These are phyloP conservation scores for Coniella lustricola DNA, from an alignment of 2,329 filamentous ascomycete genomes.

Conservation along the genomic window DNA sequence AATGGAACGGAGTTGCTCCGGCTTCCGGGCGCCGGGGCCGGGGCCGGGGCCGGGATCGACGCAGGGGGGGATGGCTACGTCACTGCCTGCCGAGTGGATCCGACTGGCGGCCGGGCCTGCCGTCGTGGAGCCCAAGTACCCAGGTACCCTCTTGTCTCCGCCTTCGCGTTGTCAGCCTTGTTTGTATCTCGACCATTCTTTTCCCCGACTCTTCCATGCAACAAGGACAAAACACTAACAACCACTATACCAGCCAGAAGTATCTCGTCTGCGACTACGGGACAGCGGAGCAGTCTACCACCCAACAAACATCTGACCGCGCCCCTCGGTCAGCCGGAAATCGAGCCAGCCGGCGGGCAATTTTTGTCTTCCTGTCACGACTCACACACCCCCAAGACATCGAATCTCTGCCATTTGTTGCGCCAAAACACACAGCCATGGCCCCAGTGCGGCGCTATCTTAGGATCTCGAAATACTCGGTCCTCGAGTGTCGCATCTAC, in stretches of 20 bases:
- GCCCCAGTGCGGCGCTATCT: conserved; percentile 84
- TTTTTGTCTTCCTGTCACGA: no score
- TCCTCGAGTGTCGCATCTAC: conserved; percentile 95
- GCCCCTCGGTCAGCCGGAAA: no score
- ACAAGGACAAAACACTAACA: no score
- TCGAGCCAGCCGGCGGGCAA: no score
- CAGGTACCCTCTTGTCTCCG: background rate
- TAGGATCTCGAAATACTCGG: conserved; percentile 85
- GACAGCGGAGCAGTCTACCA: no score
- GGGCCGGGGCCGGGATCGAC: background rate
- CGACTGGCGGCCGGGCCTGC: background rate
- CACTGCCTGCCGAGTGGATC: background rate
- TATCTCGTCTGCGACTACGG: no score
- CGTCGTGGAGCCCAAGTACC: background rate
- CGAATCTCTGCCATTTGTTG: background rate
- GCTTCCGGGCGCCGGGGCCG: background rate
- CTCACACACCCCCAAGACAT: no score
- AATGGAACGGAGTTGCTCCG: background rate
- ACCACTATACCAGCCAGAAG: no score
- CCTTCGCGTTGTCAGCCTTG: no score
- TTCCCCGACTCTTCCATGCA: no score
- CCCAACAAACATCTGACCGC: no score
- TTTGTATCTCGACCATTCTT: no score
- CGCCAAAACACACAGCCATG: conserved; percentile 43
- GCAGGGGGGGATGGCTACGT: background rate